These are phyloP conservation scores for Elymus sibiricus DNA, from an alignment of 176 grass and related monocot species.

Conservation along the genomic window DNA sequence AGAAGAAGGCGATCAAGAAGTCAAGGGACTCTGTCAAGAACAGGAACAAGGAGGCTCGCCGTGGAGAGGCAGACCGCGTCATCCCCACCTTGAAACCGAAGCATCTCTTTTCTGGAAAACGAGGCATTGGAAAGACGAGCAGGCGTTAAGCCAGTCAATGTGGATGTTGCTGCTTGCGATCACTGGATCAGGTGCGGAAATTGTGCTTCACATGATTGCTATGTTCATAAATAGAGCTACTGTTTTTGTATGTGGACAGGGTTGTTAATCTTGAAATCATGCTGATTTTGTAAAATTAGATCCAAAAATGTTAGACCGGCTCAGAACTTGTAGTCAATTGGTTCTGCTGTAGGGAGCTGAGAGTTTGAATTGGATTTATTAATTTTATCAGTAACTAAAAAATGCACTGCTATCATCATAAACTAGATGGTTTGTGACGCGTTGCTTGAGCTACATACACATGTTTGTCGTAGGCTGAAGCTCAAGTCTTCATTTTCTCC, in stretches of 20 bases:
- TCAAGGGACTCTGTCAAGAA: constrained; percentile 38
- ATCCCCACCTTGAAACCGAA: constrained; percentile 88
- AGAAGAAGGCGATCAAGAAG: constrained; percentile 62
- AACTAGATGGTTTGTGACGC: neutral
- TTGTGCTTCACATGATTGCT: neutral
- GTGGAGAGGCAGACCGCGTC: constrained; percentile 82
- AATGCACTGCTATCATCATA: neutral
- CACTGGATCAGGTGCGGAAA: neutral
- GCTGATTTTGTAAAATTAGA: neutral
- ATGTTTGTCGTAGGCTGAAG: neutral
- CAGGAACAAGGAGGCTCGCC: constrained; percentile 79
- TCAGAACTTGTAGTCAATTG: neutral
- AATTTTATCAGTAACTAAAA: neutral
- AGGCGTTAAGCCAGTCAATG: constrained; percentile 35
- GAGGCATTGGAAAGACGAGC: constrained; percentile 57
- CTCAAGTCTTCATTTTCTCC: neutral
- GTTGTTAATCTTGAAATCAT: neutral
- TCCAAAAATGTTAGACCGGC: neutral
- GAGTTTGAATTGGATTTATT: neutral
- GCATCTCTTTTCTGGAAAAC: constrained; percentile 85
- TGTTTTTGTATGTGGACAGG: neutral
- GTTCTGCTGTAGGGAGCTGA: neutral
- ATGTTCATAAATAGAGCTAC: neutral
- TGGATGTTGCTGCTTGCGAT: neutral
- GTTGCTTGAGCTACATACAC: neutral